Base-by-base conservation (phyloP, 2,329 filamentous ascomycete genomes). In the Reticulascus tulasneorum region DNA sequence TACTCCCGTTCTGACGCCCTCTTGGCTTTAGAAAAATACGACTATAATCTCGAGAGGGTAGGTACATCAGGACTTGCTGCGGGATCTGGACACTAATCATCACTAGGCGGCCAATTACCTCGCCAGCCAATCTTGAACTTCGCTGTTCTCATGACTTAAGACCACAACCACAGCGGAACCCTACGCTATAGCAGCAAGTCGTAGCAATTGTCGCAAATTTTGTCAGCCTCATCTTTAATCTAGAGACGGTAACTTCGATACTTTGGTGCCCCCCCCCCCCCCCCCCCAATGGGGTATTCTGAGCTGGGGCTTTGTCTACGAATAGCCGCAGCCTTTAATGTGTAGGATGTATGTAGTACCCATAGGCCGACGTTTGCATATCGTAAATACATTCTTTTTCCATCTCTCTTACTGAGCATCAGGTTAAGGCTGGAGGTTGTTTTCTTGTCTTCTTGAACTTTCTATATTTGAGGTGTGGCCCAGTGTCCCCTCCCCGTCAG, bases 11-110 rank as follows among this genome's bases (percentile, higher is more conserved):
- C 71, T 7, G 80, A 86, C 33, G 85, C 88, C 12, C 66, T 96
- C 23, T 71, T 72, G 32, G 91, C 93, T 17, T 66, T 97, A 56
- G 91, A 97, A 69, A 90, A 91, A 60, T 95, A 86, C 58, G 89
- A 97, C 65, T 96, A 97, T 64, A 93, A 96, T 60, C 75, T 96
- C 57, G 89, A 95, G 63, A 88, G 86, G 78, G 91, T 95, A 66
- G 66, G 80, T 69, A 38, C 45, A 35, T 37, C 27, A n/a, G n/a
- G n/a, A n/a, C n/a, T n/a, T n/a, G n/a, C n/a, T n/a, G n/a, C n/a
- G n/a, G n/a, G n/a, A 22, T 15, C 44, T 23, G 6, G n/a, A n/a
- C n/a, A n/a, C n/a, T n/a, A n/a, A n/a, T n/a, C n/a, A n/a, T n/a
- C 38, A 10, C 40, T n/a, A 71, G 74, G 74, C 74, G 34, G 74